Evolutionary conservation across 1,139 yeast genomes (phyloP).

Genomic region (Candida labiduridarum): DNA sequence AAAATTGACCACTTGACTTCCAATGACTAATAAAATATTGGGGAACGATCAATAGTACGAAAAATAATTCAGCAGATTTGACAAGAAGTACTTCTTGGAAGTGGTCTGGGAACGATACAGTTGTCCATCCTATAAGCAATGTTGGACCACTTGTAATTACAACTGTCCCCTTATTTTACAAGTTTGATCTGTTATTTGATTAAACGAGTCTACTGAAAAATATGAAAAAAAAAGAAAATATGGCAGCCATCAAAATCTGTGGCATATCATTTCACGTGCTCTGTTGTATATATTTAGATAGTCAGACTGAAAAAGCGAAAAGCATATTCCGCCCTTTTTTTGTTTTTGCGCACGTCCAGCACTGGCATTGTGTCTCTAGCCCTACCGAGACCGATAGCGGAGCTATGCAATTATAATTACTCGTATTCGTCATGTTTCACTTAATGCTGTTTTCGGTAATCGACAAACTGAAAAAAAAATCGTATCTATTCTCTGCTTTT

Average conservation of each 20-base stretch:
- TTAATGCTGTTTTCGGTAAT: not conserved
- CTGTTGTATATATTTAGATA: not conserved
- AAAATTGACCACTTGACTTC: not conserved
- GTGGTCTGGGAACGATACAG: not conserved
- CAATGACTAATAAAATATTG: not conserved
- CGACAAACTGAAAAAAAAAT: not conserved
- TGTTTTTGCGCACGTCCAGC: not conserved
- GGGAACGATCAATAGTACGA: too few relatives aligned
- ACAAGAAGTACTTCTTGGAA: too few relatives aligned
- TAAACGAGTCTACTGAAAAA: not conserved
- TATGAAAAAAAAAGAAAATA: not conserved
- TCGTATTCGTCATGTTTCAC: not conserved
- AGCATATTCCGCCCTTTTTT: not conserved
- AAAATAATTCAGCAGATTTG: not conserved
- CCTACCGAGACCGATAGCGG: not conserved
- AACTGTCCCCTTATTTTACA: not conserved
- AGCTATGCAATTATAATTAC: not conserved
- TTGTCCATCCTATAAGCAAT: not conserved
- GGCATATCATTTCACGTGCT: constrained; percentile 8
- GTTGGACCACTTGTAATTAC: not conserved
- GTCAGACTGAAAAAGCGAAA: not conserved
- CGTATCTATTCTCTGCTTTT: not conserved
- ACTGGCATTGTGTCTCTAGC: not conserved
- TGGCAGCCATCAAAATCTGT: not conserved
- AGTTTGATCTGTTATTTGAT: not conserved